Evolutionary conservation across 352 stramenopile genomes (phyloP).

Genomic region (Peronospora belbahrii): DNA sequence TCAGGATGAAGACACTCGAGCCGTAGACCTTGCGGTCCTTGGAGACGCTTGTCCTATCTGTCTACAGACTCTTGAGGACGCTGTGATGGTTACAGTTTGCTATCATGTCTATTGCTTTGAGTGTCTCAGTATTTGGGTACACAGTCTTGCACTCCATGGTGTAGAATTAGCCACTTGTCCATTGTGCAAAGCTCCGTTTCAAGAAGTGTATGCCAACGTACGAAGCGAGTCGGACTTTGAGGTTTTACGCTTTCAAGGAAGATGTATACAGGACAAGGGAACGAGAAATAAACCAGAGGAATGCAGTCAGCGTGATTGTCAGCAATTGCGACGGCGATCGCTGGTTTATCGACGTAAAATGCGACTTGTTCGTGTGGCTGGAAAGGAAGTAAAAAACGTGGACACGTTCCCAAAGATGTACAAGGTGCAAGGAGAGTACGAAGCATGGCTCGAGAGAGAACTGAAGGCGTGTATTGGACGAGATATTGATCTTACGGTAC

Average conservation of each 20-base stretch:
- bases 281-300: constrained; percentile 8
- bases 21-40: constrained; percentile 44
- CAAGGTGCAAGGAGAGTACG: constrained; percentile 54
- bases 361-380: constrained; percentile 43
- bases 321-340: constrained; percentile 30
- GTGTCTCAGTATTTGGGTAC: constrained; percentile 56
- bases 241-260: constrained; percentile 41
- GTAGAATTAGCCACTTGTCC: constrained; percentile 47
- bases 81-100: constrained; percentile 53
- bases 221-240: constrained; percentile 56
- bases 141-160: constrained; percentile 49
- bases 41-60: constrained; percentile 70
- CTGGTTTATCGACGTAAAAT: constrained; percentile 53
- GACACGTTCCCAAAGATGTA: constrained; percentile 26
- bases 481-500: constrained; percentile 56
- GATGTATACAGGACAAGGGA: constrained; percentile 1
- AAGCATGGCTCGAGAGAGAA: constrained; percentile 53
- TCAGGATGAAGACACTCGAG: constrained; percentile 14
- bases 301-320: background rate
- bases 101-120: constrained; percentile 71
- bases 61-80: constrained; percentile 42
- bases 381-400: constrained; percentile 14
- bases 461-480: constrained; percentile 56
- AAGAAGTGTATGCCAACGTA: constrained; percentile 51
- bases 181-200: constrained; percentile 59